Evolutionary conservation across 2,329 filamentous ascomycete species (phyloP).

Genomic region (Cladosporium phlei): DNA sequence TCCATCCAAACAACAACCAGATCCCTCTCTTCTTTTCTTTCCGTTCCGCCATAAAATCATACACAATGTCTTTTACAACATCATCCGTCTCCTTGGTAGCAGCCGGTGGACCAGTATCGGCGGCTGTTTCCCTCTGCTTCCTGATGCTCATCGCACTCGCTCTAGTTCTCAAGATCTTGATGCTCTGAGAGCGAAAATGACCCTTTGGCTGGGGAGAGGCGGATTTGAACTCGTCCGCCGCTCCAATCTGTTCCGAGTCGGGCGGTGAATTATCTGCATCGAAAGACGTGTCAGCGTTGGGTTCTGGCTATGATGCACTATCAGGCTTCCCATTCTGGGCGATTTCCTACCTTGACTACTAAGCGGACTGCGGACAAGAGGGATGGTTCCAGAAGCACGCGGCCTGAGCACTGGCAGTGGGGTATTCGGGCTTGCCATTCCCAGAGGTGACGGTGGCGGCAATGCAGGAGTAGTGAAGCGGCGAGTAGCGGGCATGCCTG

Average conservation of each 20-base stretch:
- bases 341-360: conserved; percentile 27
- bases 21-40: conserved; percentile 29
- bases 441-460: neutral
- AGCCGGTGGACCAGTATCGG: conserved; percentile 20
- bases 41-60: conserved; percentile 15
- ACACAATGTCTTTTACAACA: neutral
- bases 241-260: neutral
- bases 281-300: neutral
- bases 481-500: conserved; percentile 1
- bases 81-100: neutral
- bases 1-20: conserved; percentile 23
- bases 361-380: conserved; percentile 18
- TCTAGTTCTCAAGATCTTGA: conserved; percentile 3
- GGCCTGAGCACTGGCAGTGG: neutral
- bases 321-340: no score
- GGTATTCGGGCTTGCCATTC: neutral
- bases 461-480: neutral
- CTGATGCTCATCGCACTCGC: conserved; percentile 9
- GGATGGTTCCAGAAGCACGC: neutral
- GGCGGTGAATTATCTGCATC: conserved; percentile 22
- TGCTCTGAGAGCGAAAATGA: neutral
- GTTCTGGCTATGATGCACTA: no score
- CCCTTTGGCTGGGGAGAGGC: neutral
- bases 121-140: conserved; percentile 27
- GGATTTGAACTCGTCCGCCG: neutral